Percentiles rank a stretch among this genome's conserved stretches.
Conservation (phyloP, 2,329 filamentous ascomycete species). For the Aureobasidium musti region DNA sequence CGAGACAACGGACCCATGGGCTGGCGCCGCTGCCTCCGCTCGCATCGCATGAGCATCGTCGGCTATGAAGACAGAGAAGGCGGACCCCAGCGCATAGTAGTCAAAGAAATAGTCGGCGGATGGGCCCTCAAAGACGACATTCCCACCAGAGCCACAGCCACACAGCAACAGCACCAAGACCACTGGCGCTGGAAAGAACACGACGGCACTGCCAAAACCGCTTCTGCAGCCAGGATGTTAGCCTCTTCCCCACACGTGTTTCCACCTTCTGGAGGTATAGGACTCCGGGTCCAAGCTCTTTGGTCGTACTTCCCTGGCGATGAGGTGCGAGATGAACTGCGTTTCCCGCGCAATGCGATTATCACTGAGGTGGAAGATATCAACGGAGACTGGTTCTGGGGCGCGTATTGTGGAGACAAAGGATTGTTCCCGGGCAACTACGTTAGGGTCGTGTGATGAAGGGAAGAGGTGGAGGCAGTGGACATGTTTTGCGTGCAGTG, state of each 20-base stretch:
- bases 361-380: slow-evolving; percentile 81
- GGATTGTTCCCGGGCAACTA: slow-evolving; percentile 82
- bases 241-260: slow-evolving; percentile 46
- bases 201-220: slow-evolving; percentile 35
- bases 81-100: slow-evolving; percentile 67
- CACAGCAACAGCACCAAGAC: not conserved
- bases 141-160: too few relatives aligned
- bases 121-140: slow-evolving; percentile 60
- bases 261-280: slow-evolving; percentile 75
- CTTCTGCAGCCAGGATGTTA: not conserved
- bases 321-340: slow-evolving; percentile 69
- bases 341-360: slow-evolving; percentile 81
- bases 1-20: slow-evolving; percentile 74
- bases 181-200: slow-evolving; percentile 43
- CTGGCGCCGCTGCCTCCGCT: slow-evolving; percentile 75
- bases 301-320: slow-evolving; percentile 78
- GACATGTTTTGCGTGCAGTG: not conserved
- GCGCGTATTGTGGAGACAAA: slow-evolving; percentile 76
- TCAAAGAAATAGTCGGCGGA: slow-evolving; percentile 77
- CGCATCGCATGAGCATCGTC: slow-evolving; percentile 82
- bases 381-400: slow-evolving; percentile 89
- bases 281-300: slow-evolving; percentile 62
- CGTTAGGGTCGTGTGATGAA: slow-evolving; percentile 56
- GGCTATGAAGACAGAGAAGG: slow-evolving; percentile 70
- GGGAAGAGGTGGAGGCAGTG: too few relatives aligned